These are phyloP conservation scores for Epichloe amarillans DNA, from an alignment of 2,329 filamentous ascomycete species.

Conservation along the genomic window DNA sequence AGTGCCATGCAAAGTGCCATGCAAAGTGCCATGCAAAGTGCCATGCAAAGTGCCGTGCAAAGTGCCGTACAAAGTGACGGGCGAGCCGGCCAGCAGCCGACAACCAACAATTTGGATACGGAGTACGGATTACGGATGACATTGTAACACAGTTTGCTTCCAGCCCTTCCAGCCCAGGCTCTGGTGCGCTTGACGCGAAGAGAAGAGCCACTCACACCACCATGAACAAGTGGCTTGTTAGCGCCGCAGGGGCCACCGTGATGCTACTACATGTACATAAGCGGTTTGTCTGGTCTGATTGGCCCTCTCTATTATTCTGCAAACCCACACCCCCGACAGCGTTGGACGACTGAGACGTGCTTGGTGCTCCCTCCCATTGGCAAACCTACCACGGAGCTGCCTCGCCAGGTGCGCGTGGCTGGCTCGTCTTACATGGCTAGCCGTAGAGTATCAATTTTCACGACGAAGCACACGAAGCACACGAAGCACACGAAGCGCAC, in stretches of 20 bases:
- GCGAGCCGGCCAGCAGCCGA: too few species aligned
- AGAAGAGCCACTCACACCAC: neutral
- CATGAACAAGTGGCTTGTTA: neutral
- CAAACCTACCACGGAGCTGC: too few species aligned
- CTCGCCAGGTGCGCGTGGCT: neutral
- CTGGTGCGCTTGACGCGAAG: slow-evolving; percentile 1
- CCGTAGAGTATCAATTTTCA: neutral
- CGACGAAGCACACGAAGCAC: neutral
- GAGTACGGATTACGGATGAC: too few species aligned
- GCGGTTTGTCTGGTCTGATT: neutral
- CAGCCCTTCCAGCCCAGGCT: neutral
- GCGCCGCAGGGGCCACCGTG: neutral
- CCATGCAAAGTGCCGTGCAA: too few species aligned
- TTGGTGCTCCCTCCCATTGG: too few species aligned
- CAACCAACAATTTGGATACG: too few species aligned
- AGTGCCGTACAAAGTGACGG: too few species aligned
- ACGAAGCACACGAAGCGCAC: too few species aligned
- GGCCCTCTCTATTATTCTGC: neutral
- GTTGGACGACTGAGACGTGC: neutral
- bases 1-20: too few species aligned
- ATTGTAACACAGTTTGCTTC: too few species aligned
- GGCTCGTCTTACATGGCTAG: neutral
- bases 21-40: too few species aligned
- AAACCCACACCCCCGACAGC: neutral
- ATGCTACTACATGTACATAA: neutral